Evolutionary conservation across 2,329 filamentous ascomycete species (phyloP).

Genomic region (Paraphoma sp.): DNA sequence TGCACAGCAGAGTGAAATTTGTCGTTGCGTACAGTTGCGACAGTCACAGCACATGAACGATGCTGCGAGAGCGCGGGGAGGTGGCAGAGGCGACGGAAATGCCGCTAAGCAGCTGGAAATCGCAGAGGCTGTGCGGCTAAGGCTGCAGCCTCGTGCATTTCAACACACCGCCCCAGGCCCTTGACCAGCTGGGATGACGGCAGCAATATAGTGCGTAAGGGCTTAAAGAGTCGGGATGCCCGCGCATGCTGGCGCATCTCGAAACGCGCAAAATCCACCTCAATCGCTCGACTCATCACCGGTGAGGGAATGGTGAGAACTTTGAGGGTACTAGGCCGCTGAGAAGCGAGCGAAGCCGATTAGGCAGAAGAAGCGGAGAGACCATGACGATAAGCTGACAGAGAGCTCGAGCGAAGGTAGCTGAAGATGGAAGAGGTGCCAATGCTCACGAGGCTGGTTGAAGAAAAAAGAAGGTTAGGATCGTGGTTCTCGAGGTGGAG

Average conservation of each 20-base stretch:
- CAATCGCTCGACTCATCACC: slow-evolving; percentile 1
- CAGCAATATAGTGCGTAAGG: background rate
- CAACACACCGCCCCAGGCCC: slow-evolving; percentile 14
- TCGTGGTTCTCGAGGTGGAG: background rate
- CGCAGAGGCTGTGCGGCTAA: slow-evolving; percentile 13
- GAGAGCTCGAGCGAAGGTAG: background rate
- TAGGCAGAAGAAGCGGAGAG: slow-evolving; percentile 7
- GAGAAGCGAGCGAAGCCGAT: slow-evolving; percentile 2
- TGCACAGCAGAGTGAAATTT: background rate
- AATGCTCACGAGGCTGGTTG: too few relatives aligned
- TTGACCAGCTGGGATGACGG: slow-evolving; percentile 1
- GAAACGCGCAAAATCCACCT: background rate
- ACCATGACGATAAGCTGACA: background rate
- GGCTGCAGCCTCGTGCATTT: slow-evolving; percentile 10
- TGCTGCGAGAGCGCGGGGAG: background rate
- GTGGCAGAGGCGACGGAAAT: slow-evolving; percentile 7
- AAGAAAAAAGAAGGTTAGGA: too few relatives aligned
- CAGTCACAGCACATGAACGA: background rate
- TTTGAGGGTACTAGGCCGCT: background rate
- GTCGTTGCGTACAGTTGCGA: background rate
- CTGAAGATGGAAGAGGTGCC: background rate
- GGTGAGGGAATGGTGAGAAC: slow-evolving; percentile 1
- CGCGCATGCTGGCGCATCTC: background rate
- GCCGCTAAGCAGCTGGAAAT: background rate
- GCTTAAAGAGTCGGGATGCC: background rate